Evolutionary conservation across 1,284 basidiomycete genomes (phyloP).

Genomic region (Agroathelia rolfsii): DNA sequence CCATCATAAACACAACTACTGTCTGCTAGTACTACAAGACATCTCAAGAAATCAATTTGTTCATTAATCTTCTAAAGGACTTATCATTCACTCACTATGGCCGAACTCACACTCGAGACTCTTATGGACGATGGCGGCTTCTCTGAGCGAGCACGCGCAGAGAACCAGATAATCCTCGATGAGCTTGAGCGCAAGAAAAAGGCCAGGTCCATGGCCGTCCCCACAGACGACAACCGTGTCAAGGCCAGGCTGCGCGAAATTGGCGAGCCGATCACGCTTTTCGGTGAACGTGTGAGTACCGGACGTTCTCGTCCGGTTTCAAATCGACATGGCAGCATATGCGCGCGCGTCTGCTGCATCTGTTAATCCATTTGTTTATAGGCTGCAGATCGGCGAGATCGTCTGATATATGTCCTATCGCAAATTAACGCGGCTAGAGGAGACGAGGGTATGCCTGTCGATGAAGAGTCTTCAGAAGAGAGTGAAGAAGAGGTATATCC

Average conservation of each 20-base stretch:
- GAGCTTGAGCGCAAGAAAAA: conserved; percentile 94
- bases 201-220: conserved; percentile 88
- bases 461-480: conserved; percentile 56
- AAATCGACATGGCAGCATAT: conserved; percentile 7
- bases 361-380: conserved; percentile 23
- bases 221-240: conserved; percentile 93
- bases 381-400: conserved; percentile 85
- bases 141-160: conserved; percentile 59
- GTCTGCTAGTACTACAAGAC: too few species aligned
- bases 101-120: conserved; percentile 64
- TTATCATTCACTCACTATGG: conserved; percentile 32
- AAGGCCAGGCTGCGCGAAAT: conserved; percentile 83
- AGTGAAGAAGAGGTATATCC: conserved; percentile 68
- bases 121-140: conserved; percentile 70
- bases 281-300: conserved; percentile 83
- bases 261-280: conserved; percentile 93
- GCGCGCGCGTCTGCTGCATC: neutral
- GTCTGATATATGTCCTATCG: conserved; percentile 85
- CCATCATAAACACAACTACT: too few species aligned
- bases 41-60: too few species aligned
- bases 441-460: conserved; percentile 61
- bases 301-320: conserved; percentile 3
- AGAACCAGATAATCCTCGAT: conserved; percentile 78
- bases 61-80: too few species aligned
- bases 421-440: conserved; percentile 79